Evolutionary conservation across 2,329 filamentous ascomycete genomes (phyloP).

Genomic region (Fusarium longipes): DNA sequence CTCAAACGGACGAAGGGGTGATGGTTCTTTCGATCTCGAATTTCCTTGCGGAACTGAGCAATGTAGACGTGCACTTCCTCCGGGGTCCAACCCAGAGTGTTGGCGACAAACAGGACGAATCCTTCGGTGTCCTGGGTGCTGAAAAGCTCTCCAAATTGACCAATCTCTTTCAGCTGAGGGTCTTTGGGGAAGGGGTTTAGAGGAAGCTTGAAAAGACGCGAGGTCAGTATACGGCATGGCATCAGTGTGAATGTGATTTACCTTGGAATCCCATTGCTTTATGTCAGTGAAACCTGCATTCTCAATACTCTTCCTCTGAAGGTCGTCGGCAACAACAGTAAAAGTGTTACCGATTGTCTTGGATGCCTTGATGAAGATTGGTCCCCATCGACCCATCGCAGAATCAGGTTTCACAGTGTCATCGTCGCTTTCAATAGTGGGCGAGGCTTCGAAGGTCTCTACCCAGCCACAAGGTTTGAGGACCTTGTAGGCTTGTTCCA

Average conservation of each 20-base stretch:
- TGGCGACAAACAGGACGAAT: slow-evolving; percentile 31
- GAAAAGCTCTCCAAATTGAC: slow-evolving; percentile 34
- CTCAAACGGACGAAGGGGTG: slow-evolving; percentile 25
- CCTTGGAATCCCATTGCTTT: slow-evolving; percentile 35
- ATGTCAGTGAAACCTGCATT: slow-evolving; percentile 29
- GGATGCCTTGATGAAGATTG: slow-evolving; percentile 33
- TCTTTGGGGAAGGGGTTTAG: slow-evolving; percentile 35
- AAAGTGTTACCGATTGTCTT: slow-evolving; percentile 33
- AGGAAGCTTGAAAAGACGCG: not conserved
- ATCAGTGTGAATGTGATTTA: too few relatives aligned
- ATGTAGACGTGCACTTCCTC: slow-evolving; percentile 33
- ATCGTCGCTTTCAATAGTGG: slow-evolving; percentile 27
- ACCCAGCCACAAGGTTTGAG: slow-evolving; percentile 35
- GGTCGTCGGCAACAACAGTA: slow-evolving; percentile 28
- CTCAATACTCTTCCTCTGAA: slow-evolving; percentile 21
- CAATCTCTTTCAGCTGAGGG: slow-evolving; percentile 32
- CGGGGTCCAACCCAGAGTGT: slow-evolving; percentile 23
- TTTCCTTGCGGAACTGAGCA: slow-evolving; percentile 26
- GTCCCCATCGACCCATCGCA: slow-evolving; percentile 23
- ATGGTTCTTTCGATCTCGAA: slow-evolving; percentile 21
- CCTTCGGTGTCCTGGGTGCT: slow-evolving; percentile 37
- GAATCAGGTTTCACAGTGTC: slow-evolving; percentile 27
- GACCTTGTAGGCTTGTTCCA: slow-evolving; percentile 16
- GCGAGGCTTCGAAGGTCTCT: slow-evolving; percentile 29
- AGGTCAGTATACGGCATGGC: not conserved